Percentiles rank a stretch among this genome's conserved stretches.
Conservation (phyloP, 768 basidiomycete genomes). For the Thelephora ganbajun region DNA sequence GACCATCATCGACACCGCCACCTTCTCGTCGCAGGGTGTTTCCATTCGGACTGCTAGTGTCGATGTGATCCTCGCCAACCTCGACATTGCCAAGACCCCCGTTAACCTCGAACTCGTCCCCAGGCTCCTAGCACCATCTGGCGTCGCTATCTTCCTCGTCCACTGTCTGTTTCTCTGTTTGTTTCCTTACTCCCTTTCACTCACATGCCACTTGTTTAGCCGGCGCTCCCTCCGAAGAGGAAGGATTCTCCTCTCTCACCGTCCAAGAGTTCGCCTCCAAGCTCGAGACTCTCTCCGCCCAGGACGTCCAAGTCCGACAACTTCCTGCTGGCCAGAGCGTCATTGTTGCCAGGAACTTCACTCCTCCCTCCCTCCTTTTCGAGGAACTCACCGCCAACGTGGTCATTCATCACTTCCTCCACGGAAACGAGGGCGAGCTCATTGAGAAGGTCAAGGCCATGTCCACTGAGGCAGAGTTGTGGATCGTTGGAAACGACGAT, state of each 20-base stretch:
- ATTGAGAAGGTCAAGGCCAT: constrained; percentile 15
- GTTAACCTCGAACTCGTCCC: constrained; percentile 11
- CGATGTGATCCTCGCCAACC: constrained; percentile 11
- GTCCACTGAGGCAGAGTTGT: constrained; percentile 14
- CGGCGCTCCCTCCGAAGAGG: neutral
- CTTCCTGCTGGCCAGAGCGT: neutral
- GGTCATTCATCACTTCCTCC: constrained; percentile 14
- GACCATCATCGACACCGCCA: constrained; percentile 12
- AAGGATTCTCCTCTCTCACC: neutral
- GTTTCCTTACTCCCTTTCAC: neutral
- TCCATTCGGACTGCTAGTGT: constrained; percentile 5
- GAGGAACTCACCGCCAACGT: constrained; percentile 12
- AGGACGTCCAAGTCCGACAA: neutral
- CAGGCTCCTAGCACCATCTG: constrained; percentile 13
- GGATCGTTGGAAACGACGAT: constrained; percentile 18
- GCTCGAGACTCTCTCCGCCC: neutral
- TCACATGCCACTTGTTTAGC: neutral
- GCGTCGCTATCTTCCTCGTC: constrained; percentile 13
- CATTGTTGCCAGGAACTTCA: constrained; percentile 3
- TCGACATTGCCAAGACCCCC: constrained; percentile 10
- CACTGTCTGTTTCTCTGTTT: constrained; percentile 4
- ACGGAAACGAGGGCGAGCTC: constrained; percentile 15
- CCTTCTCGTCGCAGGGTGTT: neutral
- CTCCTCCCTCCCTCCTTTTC: neutral
- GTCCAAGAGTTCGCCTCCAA: neutral